A percentile compares a stretch with the other conserved stretches of the same genome.
Evolutionary conservation across 352 stramenopile species (phyloP).

Genomic region (Pythium aristosporum): DNA sequence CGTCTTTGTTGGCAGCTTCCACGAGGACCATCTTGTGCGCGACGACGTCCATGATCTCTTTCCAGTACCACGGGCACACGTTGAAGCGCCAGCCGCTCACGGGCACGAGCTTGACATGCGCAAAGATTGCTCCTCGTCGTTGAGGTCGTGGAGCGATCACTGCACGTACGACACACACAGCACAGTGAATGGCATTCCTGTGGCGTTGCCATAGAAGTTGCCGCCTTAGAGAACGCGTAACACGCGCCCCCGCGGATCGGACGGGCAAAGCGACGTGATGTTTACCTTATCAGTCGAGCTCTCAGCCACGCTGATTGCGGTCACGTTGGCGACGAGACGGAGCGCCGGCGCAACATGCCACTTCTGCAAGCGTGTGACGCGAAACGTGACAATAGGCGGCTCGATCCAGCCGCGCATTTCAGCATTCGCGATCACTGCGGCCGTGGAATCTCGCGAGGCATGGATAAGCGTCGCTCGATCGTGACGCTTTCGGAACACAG

Average conservation of each 20-base stretch:
- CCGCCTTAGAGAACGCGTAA: constrained; percentile 9
- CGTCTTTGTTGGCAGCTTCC: background rate
- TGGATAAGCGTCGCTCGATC: constrained; percentile 1
- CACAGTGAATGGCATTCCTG: background rate
- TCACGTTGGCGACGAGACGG: constrained; percentile 2
- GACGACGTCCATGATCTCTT: constrained; percentile 1
- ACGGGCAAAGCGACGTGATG: background rate
- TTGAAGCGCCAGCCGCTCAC: constrained; percentile 14
- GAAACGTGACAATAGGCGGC: constrained; percentile 3
- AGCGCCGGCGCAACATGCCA: constrained; percentile 9
- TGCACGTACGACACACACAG: constrained; percentile 17
- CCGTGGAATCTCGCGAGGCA: background rate
- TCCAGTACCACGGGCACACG: constrained; percentile 8
- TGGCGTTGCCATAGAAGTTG: constrained; percentile 13
- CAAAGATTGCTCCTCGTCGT: constrained; percentile 2
- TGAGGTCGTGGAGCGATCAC: constrained; percentile 17
- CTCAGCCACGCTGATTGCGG: background rate
- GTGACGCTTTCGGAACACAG: constrained; percentile 2
- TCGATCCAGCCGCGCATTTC: constrained; percentile 7
- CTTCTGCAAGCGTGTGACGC: background rate
- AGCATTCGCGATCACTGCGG: background rate
- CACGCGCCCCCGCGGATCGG: background rate
- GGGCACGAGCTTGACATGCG: constrained; percentile 5
- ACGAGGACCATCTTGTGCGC: background rate
- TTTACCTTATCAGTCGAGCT: background rate